Conservation (phyloP, 257 asterid genomes). For the Penstemon eatonii region DNA sequence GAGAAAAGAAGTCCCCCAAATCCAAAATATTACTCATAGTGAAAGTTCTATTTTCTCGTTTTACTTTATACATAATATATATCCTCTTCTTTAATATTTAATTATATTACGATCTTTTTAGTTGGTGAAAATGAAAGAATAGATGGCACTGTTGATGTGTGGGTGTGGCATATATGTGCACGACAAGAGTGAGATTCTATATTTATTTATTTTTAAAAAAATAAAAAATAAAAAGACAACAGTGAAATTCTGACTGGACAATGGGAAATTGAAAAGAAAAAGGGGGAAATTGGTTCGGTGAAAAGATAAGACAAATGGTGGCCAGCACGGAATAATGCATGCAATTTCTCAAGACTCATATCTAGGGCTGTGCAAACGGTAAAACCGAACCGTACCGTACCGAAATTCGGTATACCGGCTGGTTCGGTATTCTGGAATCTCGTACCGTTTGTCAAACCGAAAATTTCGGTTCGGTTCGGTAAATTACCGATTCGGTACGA, state of each 20-base stretch:
- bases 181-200: neutral
- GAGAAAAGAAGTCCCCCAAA: neutral
- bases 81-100: neutral
- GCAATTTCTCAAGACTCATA: slow-evolving; percentile 30
- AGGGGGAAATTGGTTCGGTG: neutral
- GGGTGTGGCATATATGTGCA: slow-evolving; percentile 3
- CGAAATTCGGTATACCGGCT: too few species aligned
- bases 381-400: too few species aligned
- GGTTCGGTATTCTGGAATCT: too few species aligned
- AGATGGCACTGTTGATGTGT: neutral
- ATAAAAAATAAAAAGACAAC: neutral
- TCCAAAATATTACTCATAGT: too few species aligned
- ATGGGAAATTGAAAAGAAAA: neutral
- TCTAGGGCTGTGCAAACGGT: too few species aligned
- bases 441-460: too few species aligned
- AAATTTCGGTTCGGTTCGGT: too few species aligned
- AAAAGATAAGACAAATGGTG: slow-evolving; percentile 20
- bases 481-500: too few species aligned
- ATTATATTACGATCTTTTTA: neutral
- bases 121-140: neutral
- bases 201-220: slow-evolving; percentile 17
- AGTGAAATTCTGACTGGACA: slow-evolving; percentile 35
- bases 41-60: too few species aligned
- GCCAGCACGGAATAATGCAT: slow-evolving; percentile 35
- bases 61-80: neutral